Evolutionary conservation across 2,329 filamentous ascomycete species (phyloP).

Genomic region (Rhynchosporium agropyri): DNA sequence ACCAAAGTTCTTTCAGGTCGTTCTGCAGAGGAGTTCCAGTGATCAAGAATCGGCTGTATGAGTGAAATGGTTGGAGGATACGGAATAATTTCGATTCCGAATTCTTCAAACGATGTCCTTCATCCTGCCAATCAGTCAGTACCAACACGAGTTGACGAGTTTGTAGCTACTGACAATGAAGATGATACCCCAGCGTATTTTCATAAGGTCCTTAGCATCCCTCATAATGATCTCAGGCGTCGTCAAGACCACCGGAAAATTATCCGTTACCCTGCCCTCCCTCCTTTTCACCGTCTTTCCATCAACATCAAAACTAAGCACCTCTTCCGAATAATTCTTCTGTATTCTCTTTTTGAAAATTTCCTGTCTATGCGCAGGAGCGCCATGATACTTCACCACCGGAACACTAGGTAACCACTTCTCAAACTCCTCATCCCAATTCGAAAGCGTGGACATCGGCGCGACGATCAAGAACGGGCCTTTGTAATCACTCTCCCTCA

Average conservation of each 20-base stretch:
- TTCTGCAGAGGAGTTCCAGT: conserved; percentile 96
- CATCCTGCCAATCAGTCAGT: conserved; percentile 60
- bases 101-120: conserved; percentile 97
- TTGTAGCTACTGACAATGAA: conserved; percentile 68
- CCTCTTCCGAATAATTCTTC: conserved; percentile 55
- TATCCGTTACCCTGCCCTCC: conserved; percentile 56
- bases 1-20: conserved; percentile 94
- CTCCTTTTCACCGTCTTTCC: conserved; percentile 42
- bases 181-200: conserved; percentile 95
- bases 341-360: conserved; percentile 75
- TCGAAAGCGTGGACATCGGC: conserved; percentile 86
- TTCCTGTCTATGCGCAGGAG: conserved; percentile 72
- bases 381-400: conserved; percentile 88
- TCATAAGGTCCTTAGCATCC: conserved; percentile 77
- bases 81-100: conserved; percentile 90
- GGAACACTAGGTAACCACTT: conserved; percentile 90
- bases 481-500: conserved; percentile 81
- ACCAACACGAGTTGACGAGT: not conserved
- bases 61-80: conserved; percentile 84
- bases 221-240: conserved; percentile 96
- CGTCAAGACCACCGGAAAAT: conserved; percentile 91
- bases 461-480: conserved; percentile 91
- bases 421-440: conserved; percentile 93
- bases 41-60: conserved; percentile 87
- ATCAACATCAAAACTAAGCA: conserved; percentile 19